A percentile compares a stretch with the other conserved stretches of the same genome.
Conservation (phyloP, 345 rosid genomes). For the Kernera saxatilis region DNA sequence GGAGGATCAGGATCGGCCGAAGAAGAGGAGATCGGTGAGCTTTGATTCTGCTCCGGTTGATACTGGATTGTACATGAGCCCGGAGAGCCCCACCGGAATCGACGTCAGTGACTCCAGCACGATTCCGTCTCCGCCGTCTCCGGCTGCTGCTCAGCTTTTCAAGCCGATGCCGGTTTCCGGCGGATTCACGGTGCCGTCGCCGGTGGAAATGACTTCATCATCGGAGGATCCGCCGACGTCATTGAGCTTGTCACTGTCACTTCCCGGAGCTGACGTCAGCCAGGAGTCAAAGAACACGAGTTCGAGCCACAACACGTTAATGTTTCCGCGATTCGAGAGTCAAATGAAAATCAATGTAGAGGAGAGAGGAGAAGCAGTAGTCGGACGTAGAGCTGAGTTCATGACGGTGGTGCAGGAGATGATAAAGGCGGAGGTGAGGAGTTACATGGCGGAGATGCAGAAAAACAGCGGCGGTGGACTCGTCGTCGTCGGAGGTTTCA, state of each 20-base stretch:
- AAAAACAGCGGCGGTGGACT: conserved; percentile 14
- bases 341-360: conserved; percentile 14
- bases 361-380: conserved; percentile 29
- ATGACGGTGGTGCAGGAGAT: conserved; percentile 82
- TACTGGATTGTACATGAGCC: conserved; percentile 55
- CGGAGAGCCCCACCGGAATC: conserved; percentile 60
- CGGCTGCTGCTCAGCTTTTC: conserved; percentile 23
- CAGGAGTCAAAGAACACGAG: conserved; percentile 30
- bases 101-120: conserved; percentile 57
- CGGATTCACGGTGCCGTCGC: conserved; percentile 24
- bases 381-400: conserved; percentile 57
- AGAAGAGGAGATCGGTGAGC: conserved; percentile 63
- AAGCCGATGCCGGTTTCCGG: conserved; percentile 52
- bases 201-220: conserved; percentile 39
- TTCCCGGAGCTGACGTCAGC: conserved; percentile 49
- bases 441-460: conserved; percentile 61
- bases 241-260: conserved; percentile 59
- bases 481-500: conserved; percentile 28
- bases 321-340: conserved; percentile 25
- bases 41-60: conserved; percentile 40
- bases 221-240: conserved; percentile 53
- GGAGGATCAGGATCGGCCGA: conserved; percentile 34
- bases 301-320: conserved; percentile 5
- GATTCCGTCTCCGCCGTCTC: conserved; percentile 34
- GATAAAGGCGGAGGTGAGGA: conserved; percentile 74